Evolutionary conservation across 805 yeast genomes (phyloP), one percentile per base, ranked within the genome.

Genomic region (Kodamaea hsintzibuensis): DNA sequence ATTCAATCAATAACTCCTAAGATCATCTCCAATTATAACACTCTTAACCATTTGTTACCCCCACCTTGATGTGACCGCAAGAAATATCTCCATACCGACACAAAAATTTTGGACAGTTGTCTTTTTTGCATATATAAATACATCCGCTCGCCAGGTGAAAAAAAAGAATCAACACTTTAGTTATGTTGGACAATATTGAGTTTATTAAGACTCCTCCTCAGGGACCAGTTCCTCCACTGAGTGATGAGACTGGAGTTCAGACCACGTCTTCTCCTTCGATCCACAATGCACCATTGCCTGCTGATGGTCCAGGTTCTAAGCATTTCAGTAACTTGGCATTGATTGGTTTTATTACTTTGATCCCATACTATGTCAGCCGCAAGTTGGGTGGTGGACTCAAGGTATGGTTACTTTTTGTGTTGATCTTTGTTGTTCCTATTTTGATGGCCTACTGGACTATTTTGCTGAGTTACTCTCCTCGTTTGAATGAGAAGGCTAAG

Each of bases 221-320:
- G 12, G 69, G 66, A 10, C 66, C 67, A 45, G 69, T 67, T 50
- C 63, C 67, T 16, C 66, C 72, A 35, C 71, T 72, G 13, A 59
- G 65, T 47, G 66, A 61, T 51, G 68, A 63, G 48, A 64, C 67
- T 53, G 80, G 80, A 4, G 65, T 76, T 22, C 56, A 62, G 56
- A 74, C 79, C 55, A 69, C 78, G 42, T 72, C 64, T 38, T 70
- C 76, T 25, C 96, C 96, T 25, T 77, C 92, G 7, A 90, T 91
- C 67, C 83, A 86, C 65, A 91, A 91, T 67, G 96, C 93, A 1
- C 91, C 91, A 9, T 76, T 90, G 57, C 92, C 96, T 25, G 96
- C 96, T 4, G 97, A 91, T 67, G 97, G 97, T 42, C 89, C 97
- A 5, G 91, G 96, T 22, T 78, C 91, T 33, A 84, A 82, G 67